Evolutionary conservation across 306 rosid species (phyloP).

Genomic region (Malus orientalis): DNA sequence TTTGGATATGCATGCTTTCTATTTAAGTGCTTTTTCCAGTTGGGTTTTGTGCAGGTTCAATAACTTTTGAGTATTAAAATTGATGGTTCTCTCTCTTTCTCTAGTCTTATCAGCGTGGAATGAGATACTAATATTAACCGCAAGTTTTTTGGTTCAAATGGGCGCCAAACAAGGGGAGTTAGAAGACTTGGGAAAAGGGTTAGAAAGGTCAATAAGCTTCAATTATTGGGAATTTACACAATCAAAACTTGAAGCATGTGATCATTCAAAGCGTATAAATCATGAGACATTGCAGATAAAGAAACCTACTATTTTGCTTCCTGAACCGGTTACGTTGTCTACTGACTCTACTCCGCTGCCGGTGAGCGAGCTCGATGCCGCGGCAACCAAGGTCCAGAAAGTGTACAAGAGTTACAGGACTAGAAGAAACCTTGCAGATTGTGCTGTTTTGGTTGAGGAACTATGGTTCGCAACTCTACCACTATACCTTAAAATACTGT

Average conservation of each 20-base stretch:
- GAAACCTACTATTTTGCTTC: constrained; percentile 28
- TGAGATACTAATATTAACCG: neutral
- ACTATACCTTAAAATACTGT: neutral
- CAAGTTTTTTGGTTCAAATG: neutral
- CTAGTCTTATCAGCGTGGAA: constrained; percentile 15
- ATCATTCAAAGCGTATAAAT: neutral
- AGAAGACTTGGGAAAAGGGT: neutral
- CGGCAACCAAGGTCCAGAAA: constrained; percentile 49
- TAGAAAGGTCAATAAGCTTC: constrained; percentile 5
- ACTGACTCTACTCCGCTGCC: constrained; percentile 18
- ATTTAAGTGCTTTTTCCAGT: neutral
- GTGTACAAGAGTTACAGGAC: constrained; percentile 52
- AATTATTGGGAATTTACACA: constrained; percentile 2
- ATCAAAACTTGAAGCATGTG: neutral
- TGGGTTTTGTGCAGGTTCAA: constrained; percentile 6
- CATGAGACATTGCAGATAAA: constrained; percentile 6
- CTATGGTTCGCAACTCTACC: constrained; percentile 28
- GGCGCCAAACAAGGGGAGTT: neutral
- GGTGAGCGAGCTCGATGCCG: constrained; percentile 31
- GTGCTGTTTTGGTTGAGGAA: constrained; percentile 48
- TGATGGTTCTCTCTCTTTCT: constrained; percentile 26
- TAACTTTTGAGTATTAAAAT: neutral
- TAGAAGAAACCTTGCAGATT: constrained; percentile 49
- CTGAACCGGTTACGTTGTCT: constrained; percentile 11
- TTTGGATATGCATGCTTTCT: neutral